phyloP scores from a whole-genome alignment of 768 basidiomycete genomes.

The Lentinula detonsa region DNA sequence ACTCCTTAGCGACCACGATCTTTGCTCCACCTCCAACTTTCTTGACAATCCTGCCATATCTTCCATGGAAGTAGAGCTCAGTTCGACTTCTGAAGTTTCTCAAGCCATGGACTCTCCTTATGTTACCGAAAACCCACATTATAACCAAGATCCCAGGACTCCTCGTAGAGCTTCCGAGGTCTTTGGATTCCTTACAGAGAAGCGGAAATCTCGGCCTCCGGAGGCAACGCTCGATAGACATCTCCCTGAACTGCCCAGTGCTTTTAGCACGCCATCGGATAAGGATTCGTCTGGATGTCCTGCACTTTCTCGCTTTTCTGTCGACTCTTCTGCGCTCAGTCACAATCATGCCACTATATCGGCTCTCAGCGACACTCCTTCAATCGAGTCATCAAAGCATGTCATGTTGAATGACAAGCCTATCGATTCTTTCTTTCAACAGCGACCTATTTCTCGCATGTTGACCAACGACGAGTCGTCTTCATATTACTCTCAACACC shows the following conservation, averaged over 20 bases:
- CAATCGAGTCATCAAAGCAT: slow-evolving; percentile 11
- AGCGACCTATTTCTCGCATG: background rate
- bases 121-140: background rate
- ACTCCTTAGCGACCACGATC: slow-evolving; percentile 40
- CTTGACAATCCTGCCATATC: slow-evolving; percentile 50
- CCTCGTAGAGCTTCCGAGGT: slow-evolving; percentile 70
- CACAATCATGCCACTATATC: slow-evolving; percentile 7
- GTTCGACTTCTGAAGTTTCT: slow-evolving; percentile 35
- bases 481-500: background rate
- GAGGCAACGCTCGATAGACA: slow-evolving; percentile 28
- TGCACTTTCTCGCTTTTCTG: slow-evolving; percentile 13
- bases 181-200: slow-evolving; percentile 63
- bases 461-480: background rate
- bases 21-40: slow-evolving; percentile 29
- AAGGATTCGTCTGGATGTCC: slow-evolving; percentile 15
- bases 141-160: slow-evolving; percentile 32
- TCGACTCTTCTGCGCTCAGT: slow-evolving; percentile 7
- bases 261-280: slow-evolving; percentile 35
- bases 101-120: slow-evolving; percentile 25
- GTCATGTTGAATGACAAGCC: slow-evolving; percentile 24
- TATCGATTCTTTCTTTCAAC: background rate
- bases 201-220: slow-evolving; percentile 24
- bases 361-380: slow-evolving; percentile 9
- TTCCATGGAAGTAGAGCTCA: slow-evolving; percentile 73
- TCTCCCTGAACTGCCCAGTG: slow-evolving; percentile 32